These are phyloP conservation scores for Intubia oerlemansii DNA, from an alignment of 2,329 filamentous ascomycete species.

Conservation along the genomic window DNA sequence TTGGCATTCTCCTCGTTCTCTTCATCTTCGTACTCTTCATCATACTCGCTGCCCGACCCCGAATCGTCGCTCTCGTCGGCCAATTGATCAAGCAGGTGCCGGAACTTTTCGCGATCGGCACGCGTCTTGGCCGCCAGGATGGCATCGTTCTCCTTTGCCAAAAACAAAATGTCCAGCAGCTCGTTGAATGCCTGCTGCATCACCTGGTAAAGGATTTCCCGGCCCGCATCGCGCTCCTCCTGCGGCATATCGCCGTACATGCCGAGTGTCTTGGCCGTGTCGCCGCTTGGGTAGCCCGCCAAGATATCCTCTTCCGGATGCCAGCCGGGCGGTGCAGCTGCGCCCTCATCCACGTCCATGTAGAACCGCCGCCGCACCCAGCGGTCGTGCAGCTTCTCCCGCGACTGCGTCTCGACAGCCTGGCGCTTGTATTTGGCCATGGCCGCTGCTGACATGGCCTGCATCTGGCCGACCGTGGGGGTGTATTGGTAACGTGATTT, in stretches of 20 bases:
- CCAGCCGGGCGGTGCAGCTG: constrained; percentile 41
- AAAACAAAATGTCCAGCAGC: constrained; percentile 71
- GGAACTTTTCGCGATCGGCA: constrained; percentile 34
- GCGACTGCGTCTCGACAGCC: constrained; percentile 18
- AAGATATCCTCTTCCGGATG: constrained; percentile 36
- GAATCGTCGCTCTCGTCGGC: no score
- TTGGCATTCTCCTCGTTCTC: no score
- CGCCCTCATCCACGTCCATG: constrained; percentile 67
- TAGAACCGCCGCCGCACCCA: constrained; percentile 67
- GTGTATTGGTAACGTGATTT: no score
- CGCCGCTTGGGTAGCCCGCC: no score
- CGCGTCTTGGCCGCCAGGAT: constrained; percentile 44
- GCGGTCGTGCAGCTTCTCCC: constrained; percentile 40
- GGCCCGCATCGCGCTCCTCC: constrained; percentile 63
- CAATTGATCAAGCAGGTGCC: no score
- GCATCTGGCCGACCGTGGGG: constrained; percentile 9
- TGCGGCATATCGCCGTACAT: constrained; percentile 60
- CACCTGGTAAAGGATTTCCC: constrained; percentile 77
- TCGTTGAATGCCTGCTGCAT: constrained; percentile 89
- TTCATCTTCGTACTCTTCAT: no score
- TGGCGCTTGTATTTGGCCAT: constrained; percentile 15
- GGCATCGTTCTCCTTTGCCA: constrained; percentile 55
- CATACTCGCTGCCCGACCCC: no score
- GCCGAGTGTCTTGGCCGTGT: no score
- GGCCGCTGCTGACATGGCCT: constrained; percentile 16